These are phyloP conservation scores for Durusdinium trenchii DNA, from an alignment of 73 alveolate genomes.

Conservation along the genomic window DNA sequence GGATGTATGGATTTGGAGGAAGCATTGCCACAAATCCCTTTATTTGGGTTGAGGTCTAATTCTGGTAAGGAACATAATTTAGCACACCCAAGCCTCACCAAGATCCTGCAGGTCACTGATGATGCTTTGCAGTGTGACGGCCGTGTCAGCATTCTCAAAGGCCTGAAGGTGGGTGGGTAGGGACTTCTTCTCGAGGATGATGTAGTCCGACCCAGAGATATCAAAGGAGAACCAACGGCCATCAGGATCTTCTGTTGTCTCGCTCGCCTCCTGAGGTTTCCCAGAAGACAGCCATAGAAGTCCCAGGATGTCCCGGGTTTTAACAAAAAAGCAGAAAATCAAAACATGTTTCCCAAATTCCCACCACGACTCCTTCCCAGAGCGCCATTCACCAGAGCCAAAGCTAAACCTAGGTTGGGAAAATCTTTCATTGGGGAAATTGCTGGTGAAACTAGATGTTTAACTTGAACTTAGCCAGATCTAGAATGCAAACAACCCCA, in stretches of 20 bases:
- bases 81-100: background rate
- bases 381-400: background rate
- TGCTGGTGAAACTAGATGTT: too few species aligned
- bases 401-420: background rate
- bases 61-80: background rate
- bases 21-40: too few species aligned
- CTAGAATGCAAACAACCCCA: background rate
- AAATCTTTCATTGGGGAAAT: too few species aligned
- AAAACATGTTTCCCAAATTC: too few species aligned
- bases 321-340: too few species aligned
- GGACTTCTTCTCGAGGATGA: background rate
- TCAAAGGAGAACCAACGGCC: background rate
- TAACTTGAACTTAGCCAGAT: too few species aligned
- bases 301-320: too few species aligned
- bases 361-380: background rate
- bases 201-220: background rate
- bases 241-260: background rate
- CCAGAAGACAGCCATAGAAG: too few species aligned
- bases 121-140: background rate
- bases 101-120: background rate
- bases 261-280: conserved; percentile 11
- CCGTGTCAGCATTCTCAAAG: background rate
- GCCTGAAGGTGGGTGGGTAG: background rate
- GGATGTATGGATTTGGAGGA: too few species aligned
- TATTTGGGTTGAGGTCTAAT: too few species aligned